phyloP scores from a whole-genome alignment of 345 rosid species.

The Citrus mangshanensis region DNA sequence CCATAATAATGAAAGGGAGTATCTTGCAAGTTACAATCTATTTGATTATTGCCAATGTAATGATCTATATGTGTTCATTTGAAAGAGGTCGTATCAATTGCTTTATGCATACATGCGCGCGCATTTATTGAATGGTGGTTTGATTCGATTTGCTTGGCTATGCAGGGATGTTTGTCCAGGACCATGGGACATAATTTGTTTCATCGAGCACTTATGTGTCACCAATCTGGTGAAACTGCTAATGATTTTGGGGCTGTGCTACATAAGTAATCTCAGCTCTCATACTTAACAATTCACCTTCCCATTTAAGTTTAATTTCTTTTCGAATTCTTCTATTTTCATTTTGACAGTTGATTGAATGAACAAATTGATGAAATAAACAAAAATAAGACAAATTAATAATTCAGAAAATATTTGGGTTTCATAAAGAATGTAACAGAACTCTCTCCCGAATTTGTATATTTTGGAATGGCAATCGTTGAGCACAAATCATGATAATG shows the following conservation, averaged over 20 bases:
- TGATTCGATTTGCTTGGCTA: no score
- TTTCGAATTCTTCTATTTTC: no score
- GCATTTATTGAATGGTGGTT: no score
- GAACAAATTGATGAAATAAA: background rate
- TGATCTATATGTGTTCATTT: background rate
- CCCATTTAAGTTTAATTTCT: background rate
- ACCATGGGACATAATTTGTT: no score
- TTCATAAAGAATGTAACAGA: no score
- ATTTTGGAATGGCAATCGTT: no score
- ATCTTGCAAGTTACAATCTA: background rate
- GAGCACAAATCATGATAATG: no score
- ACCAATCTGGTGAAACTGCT: no score
- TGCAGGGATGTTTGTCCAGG: no score
- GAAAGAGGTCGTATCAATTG: background rate
- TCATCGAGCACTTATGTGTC: no score
- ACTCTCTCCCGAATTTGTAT: background rate
- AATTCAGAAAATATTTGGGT: no score
- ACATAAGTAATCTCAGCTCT: constrained; percentile 38
- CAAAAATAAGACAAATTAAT: no score
- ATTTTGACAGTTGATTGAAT: background rate
- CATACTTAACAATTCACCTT: background rate
- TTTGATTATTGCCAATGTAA: background rate
- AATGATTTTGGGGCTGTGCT: constrained; percentile 54
- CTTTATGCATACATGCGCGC: background rate
- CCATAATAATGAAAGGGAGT: background rate